These are phyloP conservation scores for Narthecium ossifragum DNA, from an alignment of 106 monocot species.

Conservation along the genomic window DNA sequence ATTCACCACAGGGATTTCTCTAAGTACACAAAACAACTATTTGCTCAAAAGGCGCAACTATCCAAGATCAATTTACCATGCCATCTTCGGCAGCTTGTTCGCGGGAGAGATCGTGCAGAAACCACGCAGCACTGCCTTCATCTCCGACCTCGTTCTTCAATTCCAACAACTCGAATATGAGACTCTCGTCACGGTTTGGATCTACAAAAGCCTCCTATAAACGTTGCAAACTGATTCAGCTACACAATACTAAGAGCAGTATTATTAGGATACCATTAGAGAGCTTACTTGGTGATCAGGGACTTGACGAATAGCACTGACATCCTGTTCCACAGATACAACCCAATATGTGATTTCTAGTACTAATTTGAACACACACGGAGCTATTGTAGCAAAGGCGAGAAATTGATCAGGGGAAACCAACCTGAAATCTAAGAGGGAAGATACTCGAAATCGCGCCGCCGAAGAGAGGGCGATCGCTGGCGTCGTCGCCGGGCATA, in stretches of 20 bases:
- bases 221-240: not conserved
- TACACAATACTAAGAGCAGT: not conserved
- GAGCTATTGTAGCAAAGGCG: not conserved
- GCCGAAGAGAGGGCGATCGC: constrained; percentile 58
- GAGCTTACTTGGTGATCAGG: constrained; percentile 72
- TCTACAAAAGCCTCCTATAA: constrained; percentile 76
- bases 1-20: too few relatives aligned
- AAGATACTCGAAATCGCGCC: constrained; percentile 71
- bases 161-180: constrained; percentile 81
- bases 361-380: too few relatives aligned
- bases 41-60: too few relatives aligned
- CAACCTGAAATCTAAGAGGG: constrained; percentile 72
- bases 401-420: not conserved
- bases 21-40: too few relatives aligned
- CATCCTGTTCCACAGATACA: constrained; percentile 61
- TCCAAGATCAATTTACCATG: too few relatives aligned
- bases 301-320: constrained; percentile 67
- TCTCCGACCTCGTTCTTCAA: constrained; percentile 75
- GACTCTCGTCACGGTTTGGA: constrained; percentile 76
- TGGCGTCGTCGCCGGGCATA: constrained; percentile 44
- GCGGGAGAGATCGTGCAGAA: constrained; percentile 61
- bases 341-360: too few relatives aligned
- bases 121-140: constrained; percentile 72
- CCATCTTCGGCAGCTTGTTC: constrained; percentile 68
- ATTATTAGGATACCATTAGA: not conserved